These are phyloP conservation scores for Uncinocarpus reesii DNA, from an alignment of 2,329 filamentous ascomycete genomes.

Conservation along the genomic window DNA sequence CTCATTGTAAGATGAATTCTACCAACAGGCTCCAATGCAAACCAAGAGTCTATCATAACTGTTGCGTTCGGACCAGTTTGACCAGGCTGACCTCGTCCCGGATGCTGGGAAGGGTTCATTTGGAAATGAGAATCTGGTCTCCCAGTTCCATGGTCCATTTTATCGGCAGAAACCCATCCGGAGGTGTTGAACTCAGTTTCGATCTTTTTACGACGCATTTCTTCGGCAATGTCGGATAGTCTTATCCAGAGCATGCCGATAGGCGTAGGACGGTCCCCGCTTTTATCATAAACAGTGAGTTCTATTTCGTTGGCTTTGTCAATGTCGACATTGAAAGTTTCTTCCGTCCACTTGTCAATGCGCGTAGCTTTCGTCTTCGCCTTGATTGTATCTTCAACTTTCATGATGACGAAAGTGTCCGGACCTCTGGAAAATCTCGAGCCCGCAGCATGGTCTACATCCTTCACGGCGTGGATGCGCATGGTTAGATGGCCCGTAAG, in stretches of 20 bases:
- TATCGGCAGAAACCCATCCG: conserved; percentile 94
- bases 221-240: conserved; percentile 93
- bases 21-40: conserved; percentile 87
- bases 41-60: conserved; percentile 75
- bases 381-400: conserved; percentile 89
- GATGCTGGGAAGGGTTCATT: conserved; percentile 25
- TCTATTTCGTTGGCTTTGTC: conserved; percentile 99
- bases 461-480: conserved; percentile 76
- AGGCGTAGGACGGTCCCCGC: conserved; percentile 77
- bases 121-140: conserved; percentile 48
- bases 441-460: conserved; percentile 82
- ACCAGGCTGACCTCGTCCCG: conserved; percentile 15
- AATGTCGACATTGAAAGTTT: conserved; percentile 83
- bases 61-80: conserved; percentile 23
- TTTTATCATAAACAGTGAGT: conserved; percentile 93
- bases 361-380: conserved; percentile 76
- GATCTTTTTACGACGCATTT: conserved; percentile 93
- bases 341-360: conserved; percentile 83
- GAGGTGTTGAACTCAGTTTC: conserved; percentile 90
- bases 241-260: conserved; percentile 94
- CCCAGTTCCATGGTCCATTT: conserved; percentile 59
- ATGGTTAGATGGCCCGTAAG: conserved; percentile 82
- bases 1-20: conserved; percentile 84
- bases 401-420: conserved; percentile 91
- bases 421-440: conserved; percentile 80